Conservation (phyloP, 2,329 filamentous ascomycete species). For the Rhynchosporium agropyri region DNA sequence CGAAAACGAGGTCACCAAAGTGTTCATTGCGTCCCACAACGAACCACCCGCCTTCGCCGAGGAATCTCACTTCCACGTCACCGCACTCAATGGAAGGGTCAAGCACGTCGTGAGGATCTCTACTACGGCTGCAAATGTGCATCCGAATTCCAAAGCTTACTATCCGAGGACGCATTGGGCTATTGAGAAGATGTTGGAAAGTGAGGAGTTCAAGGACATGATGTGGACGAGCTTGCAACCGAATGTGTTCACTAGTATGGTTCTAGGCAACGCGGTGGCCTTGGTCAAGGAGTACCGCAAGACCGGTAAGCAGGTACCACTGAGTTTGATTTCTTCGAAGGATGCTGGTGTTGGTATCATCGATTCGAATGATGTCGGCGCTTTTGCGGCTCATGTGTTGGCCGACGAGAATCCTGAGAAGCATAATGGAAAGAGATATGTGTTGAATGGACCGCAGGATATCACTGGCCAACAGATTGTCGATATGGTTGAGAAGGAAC, state of each 20-base stretch:
- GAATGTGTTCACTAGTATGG: constrained; percentile 41
- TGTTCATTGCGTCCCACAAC: constrained; percentile 47
- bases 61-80: constrained; percentile 45
- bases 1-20: constrained; percentile 42
- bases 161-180: constrained; percentile 48
- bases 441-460: constrained; percentile 47
- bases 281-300: constrained; percentile 43
- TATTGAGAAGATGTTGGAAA: constrained; percentile 45
- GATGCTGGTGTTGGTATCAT: constrained; percentile 42
- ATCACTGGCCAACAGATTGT: constrained; percentile 45
- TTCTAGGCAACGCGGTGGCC: constrained; percentile 36
- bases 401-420: constrained; percentile 36
- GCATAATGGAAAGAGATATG: constrained; percentile 44
- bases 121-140: constrained; percentile 44
- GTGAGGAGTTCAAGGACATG: constrained; percentile 44
- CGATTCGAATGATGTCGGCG: constrained; percentile 43
- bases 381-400: constrained; percentile 45
- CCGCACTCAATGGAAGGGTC: constrained; percentile 44
- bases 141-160: constrained; percentile 43
- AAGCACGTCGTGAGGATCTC: constrained; percentile 49
- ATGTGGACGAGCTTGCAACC: constrained; percentile 48
- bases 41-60: constrained; percentile 46
- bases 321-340: constrained; percentile 40
- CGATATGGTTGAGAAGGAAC: constrained; percentile 43
- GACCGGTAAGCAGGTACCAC: constrained; percentile 40